Evolutionary conservation across 176 grass and related monocot species (phyloP), one percentile per base, ranked within the genome.

Genomic region (Triticum aestivum): DNA sequence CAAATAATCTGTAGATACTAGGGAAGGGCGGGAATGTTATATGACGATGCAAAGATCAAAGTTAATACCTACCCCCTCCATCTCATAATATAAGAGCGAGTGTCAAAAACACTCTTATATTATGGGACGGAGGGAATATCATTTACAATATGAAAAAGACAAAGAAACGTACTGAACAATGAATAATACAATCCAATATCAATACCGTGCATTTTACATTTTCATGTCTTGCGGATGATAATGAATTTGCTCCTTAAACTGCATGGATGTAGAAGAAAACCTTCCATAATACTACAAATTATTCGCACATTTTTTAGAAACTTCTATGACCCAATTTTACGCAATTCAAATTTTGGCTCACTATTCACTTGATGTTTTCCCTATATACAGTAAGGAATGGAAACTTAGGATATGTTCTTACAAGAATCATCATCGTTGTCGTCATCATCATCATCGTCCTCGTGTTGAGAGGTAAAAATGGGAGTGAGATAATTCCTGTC

Each of bases 401-500:
- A 65, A 59, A 6, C 3, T 32, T 81, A 83, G 24, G 73, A 34
- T 13, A 68, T 86, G 27, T 62, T 27, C 90, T 81, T 94, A 94
- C 92, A 66, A 29, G 78, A 61, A 75, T 69, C 61, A 11, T 88
- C 83, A 1, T 79, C 79, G 4, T 61, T 80, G 5, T 86, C 86
- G 42, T 88, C 87, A 6, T 73, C 69, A 6, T 73, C 85, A 2
- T 83, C 86, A 61, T 94, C 91, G 51, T 86, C 84, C 41, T 7
- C 73, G n/a, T 87, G 89, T 92, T 88, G 93, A 65, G 75, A 86
- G 11, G 93, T 98, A 51, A 98, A 98, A 82, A 98, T 95, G 68
- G 96, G 93, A 78, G 89, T 98, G 69, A 98, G 84, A 61, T 93
- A 98, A 44, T 93, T 90, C 72, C 84, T 93, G 81, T 98, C 96